Evolutionary conservation across 441 rosid species (phyloP), one percentile per base, ranked within the genome.

Genomic region (Iberis amara): DNA sequence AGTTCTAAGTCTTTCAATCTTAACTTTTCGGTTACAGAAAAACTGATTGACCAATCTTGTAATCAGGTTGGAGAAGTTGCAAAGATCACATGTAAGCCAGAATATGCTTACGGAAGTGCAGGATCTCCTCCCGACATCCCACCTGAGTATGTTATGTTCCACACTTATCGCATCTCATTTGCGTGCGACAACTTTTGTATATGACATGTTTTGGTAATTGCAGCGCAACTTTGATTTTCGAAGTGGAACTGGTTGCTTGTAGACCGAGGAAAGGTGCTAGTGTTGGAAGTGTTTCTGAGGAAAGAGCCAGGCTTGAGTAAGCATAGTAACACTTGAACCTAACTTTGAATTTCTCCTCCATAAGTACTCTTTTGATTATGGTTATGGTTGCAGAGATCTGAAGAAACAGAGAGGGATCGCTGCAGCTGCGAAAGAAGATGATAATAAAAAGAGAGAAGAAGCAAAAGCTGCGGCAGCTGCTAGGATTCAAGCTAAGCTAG

Each of bases 401-500:
- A 92, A 89, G 88, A 88, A 76, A 78, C 96, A 83, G 61, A 80
- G 96, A 63, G 96, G 83, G 73, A 51, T 76, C 3, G 89, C 94
- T 28, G 89, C 94, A 1, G 80, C 89, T 1, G 39, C 54, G 5
- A 92, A 86, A 70, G 98, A 84, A 65, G 96, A 78, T 57, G 96
- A 88, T 49, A 84, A 88, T 79, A 92, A 66, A 78, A 88, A 64
- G 71, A 75, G 98, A 68, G 96, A 91, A 70, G 95, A 82, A 61
- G 96, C 96, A 12, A 88, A 86, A 70, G 96, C 96, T 5, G 86
- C 92, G 0, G 96, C 94, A 0, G 89, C 96, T n/a, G 89, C 95
- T 12, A 80, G 92, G n/a, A 65, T 88, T 61, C 96, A 83, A 43
- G 94, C 96, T 73, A 88, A 88, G 73, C 64, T 92, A 36, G 95